These are phyloP conservation scores for Cenchrus americanus DNA, from an alignment of 176 grass and related monocot species.

Conservation along the genomic window DNA sequence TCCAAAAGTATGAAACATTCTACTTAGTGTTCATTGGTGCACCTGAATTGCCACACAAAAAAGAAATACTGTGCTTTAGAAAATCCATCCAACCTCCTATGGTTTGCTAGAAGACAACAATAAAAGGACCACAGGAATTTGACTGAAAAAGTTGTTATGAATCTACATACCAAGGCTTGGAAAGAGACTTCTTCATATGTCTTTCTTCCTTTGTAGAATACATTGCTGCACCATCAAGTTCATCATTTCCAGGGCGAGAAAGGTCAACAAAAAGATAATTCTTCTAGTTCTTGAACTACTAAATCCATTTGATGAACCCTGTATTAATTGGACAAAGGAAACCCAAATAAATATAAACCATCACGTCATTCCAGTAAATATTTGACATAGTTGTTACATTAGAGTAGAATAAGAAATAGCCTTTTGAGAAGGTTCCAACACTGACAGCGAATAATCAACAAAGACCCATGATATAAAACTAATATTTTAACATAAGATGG, in stretches of 20 bases:
- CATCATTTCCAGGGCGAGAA: slow-evolving; percentile 72
- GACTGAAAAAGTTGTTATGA: neutral
- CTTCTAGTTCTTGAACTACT: slow-evolving; percentile 89
- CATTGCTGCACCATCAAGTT: slow-evolving; percentile 60
- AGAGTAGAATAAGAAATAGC: neutral
- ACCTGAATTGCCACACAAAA: too few relatives aligned
- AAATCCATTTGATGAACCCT: slow-evolving; percentile 79
- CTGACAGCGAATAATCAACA: neutral
- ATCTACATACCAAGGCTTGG: slow-evolving; percentile 84
- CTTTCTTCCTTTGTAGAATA: slow-evolving; percentile 71
- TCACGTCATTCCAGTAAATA: slow-evolving; percentile 16
- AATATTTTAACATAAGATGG: neutral
- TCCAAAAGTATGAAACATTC: too few relatives aligned
- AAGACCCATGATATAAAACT: neutral
- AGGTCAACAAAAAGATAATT: slow-evolving; percentile 88
- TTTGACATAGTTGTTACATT: neutral
- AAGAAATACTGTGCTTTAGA: too few relatives aligned
- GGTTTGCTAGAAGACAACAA: neutral
- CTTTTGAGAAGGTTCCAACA: neutral
- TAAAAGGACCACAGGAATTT: neutral
- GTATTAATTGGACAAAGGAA: slow-evolving; percentile 24
- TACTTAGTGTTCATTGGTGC: too few relatives aligned
- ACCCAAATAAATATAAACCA: slow-evolving; percentile 26
- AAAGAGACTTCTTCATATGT: slow-evolving; percentile 84
- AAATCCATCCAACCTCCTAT: too few relatives aligned